phyloP scores from a whole-genome alignment of 805 yeast species.

The Lachancea kluyveri region DNA sequence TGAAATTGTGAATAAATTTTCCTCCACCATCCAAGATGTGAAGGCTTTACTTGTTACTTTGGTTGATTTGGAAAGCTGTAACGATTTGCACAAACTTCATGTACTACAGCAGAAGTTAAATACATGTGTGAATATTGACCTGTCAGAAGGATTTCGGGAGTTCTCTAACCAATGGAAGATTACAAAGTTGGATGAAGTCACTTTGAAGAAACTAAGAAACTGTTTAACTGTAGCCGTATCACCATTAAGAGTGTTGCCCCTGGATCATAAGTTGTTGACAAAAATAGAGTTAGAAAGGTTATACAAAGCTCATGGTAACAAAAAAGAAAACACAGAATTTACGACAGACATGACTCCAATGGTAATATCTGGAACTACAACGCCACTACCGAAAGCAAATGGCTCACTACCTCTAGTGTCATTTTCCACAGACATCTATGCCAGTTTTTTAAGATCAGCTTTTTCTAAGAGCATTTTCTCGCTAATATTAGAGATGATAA shows the following conservation, averaged over 20 bases:
- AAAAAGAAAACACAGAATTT: slow-evolving; percentile 1
- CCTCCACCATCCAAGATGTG: slow-evolving; percentile 19
- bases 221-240: slow-evolving; percentile 35
- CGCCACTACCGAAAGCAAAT: slow-evolving; percentile 32
- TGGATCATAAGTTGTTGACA: slow-evolving; percentile 18
- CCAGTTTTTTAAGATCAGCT: slow-evolving; percentile 27
- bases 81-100: slow-evolving; percentile 15
- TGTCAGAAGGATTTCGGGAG: slow-evolving; percentile 40
- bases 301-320: slow-evolving; percentile 4
- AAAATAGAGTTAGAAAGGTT: slow-evolving; percentile 15
- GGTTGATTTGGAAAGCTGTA: slow-evolving; percentile 12
- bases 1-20: slow-evolving; percentile 24
- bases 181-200: slow-evolving; percentile 28
- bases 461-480: slow-evolving; percentile 28
- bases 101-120: slow-evolving; percentile 29
- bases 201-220: slow-evolving; percentile 36
- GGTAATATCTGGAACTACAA: slow-evolving; percentile 21
- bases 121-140: slow-evolving; percentile 24
- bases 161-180: slow-evolving; percentile 36
- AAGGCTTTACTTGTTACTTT: slow-evolving; percentile 22
- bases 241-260: slow-evolving; percentile 38
- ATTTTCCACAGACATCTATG: slow-evolving; percentile 19
- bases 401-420: slow-evolving; percentile 1
- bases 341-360: slow-evolving; percentile 11
- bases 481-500: slow-evolving; percentile 30